These are phyloP conservation scores for Zymoseptoria pseudotritici DNA, from an alignment of 2,329 filamentous ascomycete genomes.

Conservation along the genomic window DNA sequence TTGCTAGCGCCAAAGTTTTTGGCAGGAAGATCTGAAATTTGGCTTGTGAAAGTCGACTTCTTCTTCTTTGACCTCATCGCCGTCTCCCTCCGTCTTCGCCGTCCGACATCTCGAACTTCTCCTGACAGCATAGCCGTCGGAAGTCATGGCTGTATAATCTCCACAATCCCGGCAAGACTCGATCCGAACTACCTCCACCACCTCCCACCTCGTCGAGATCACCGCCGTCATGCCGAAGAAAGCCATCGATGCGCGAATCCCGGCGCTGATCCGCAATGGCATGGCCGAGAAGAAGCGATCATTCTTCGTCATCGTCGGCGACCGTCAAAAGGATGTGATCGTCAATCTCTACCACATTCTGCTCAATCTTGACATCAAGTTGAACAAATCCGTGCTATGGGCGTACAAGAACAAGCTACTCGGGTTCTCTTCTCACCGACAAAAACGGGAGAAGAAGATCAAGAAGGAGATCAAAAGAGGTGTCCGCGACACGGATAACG, in stretches of 20 bases:
- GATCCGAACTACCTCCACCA: no score
- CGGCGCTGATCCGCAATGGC: conserved; percentile 83
- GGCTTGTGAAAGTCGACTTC: background rate
- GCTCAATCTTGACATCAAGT: conserved; percentile 79
- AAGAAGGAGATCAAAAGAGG: conserved; percentile 97
- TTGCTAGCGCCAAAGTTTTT: background rate
- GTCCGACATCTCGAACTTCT: background rate
- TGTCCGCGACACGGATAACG: conserved; percentile 81
- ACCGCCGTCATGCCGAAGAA: conserved; percentile 50
- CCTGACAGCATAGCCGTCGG: no score
- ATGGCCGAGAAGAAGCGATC: conserved; percentile 93
- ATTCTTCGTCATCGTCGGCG: conserved; percentile 95
- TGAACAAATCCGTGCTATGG: conserved; percentile 96
- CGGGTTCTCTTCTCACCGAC: conserved; percentile 89
- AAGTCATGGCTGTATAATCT: no score
- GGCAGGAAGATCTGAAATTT: background rate
- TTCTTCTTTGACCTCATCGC: background rate
- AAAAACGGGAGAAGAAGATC: conserved; percentile 97
- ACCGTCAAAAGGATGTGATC: conserved; percentile 91
- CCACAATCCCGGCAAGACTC: no score
- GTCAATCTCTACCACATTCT: conserved; percentile 92
- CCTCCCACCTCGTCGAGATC: background rate
- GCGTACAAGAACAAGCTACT: conserved; percentile 97
- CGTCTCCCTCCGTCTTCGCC: background rate
- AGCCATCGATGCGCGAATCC: conserved; percentile 71